Base-by-base conservation (phyloP, 169 alveolate species). In the Eimeria acervulina region DNA sequence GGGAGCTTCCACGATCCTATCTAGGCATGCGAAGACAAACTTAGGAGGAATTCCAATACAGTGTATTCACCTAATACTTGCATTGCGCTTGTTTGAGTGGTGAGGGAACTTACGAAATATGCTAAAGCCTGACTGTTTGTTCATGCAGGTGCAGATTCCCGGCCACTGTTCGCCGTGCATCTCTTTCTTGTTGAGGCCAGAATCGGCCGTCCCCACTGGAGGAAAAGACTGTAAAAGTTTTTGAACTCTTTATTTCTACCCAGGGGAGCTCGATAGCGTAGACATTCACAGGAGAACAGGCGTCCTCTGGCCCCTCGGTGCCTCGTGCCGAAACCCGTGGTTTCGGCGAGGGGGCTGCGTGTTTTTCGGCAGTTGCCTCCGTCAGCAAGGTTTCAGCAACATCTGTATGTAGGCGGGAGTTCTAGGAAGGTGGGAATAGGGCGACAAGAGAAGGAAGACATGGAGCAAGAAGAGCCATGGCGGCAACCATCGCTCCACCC, bases 381-480 rank as follows among this genome's bases (percentile, higher is more conserved):
- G 23, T 23, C 61, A 15, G 87, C 87, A 76, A 42, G 61, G 61
- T 40, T 42, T 76, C 59, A 7, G 63, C 52, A 76, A 13, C 40
- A 38, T 76, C 40, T 76, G 87, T 19, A 38, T 40, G 19, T 76
- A 3, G 55, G 59, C 17, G 36, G 61, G 59, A 40, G 52, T n/a
- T n/a, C 4, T n/a, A 31, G 47, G 26, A 28, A 61, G 42, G 5
- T 17, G 55, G 61, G 81, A 40, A 36, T 13, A 61, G 47, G 38
- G 44, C 63, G 3, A 23, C n/a, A 17, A 61, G 61, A 85, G 26
- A 33, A 40, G 81, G 93, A 55, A 61, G 81, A 61, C 76, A 85
- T 55, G 93, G 93, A 61, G 93, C 81, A 61, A 59, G 59, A 38
- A 33, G 59, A 59, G 93, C 80, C 80, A 85, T 55, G 93, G 80